Evolutionary conservation across 768 basidiomycete genomes (phyloP).

Genomic region (Coprinellus micaceus): DNA sequence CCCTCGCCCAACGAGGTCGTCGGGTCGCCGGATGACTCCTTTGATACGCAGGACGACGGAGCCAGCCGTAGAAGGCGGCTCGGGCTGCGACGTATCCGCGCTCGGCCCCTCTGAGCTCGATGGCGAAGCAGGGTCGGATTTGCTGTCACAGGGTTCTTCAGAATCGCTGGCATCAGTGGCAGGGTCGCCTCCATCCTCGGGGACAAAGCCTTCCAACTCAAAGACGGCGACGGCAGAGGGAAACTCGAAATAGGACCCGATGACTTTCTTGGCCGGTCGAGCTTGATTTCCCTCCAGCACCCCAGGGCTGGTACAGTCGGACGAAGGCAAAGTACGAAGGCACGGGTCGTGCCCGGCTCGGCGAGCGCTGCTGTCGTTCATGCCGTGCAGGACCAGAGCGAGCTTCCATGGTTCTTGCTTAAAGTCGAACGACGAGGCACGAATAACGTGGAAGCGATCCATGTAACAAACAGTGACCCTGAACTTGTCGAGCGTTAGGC

Average conservation of each 20-base stretch:
- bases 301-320: not conserved
- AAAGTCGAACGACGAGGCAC: constrained; percentile 19
- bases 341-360: constrained; percentile 17
- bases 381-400: constrained; percentile 19
- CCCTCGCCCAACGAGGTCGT: not conserved
- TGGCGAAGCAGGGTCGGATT: too few species aligned
- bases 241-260: constrained; percentile 1
- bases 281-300: not conserved
- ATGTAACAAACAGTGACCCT: constrained; percentile 23
- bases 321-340: constrained; percentile 8
- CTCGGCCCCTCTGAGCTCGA: too few species aligned
- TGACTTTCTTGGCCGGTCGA: not conserved
- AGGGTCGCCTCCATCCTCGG: too few species aligned
- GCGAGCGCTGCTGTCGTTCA: constrained; percentile 6
- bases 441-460: constrained; percentile 21
- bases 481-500: constrained; percentile 19
- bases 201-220: not conserved
- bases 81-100: too few species aligned
- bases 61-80: too few species aligned
- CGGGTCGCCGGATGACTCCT: not conserved
- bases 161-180: too few species aligned
- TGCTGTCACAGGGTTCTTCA: too few species aligned
- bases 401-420: constrained; percentile 13
- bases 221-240: too few species aligned
- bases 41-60: not conserved